These are phyloP conservation scores for Auxenochlorella pyrenoidosa DNA, from an alignment of 139 green algal genomes.

Conservation along the genomic window DNA sequence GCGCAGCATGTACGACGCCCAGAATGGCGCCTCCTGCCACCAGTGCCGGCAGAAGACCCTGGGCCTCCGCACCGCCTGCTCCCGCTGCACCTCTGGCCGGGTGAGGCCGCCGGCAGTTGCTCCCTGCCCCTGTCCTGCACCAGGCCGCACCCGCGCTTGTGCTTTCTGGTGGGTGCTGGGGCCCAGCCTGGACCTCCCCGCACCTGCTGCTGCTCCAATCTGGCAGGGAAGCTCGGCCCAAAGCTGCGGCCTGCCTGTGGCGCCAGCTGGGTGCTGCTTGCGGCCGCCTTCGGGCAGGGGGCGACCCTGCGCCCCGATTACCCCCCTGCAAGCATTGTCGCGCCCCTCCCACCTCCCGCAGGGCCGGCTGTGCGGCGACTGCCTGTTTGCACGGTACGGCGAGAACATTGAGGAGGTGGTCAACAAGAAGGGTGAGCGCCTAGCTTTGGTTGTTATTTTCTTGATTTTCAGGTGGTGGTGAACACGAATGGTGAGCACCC, in stretches of 20 bases:
- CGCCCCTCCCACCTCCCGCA: slow-evolving; percentile 32
- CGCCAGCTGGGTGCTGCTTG: not conserved
- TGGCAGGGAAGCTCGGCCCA: too few species aligned
- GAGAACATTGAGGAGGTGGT: slow-evolving; percentile 73
- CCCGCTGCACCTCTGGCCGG: slow-evolving; percentile 29
- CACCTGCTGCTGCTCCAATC: too few species aligned
- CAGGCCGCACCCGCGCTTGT: not conserved
- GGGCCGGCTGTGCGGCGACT: slow-evolving; percentile 83
- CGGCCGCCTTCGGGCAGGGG: too few species aligned
- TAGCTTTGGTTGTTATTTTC: not conserved
- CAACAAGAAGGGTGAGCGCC: not conserved
- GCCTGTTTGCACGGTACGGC: slow-evolving; percentile 80
- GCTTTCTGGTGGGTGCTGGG: not conserved
- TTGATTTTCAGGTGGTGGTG: too few species aligned
- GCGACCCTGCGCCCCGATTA: too few species aligned
- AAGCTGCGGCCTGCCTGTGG: not conserved
- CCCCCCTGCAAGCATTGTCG: too few species aligned
- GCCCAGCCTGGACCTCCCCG: not conserved
- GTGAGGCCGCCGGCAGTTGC: not conserved
- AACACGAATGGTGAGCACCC: too few species aligned
- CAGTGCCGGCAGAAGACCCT: slow-evolving; percentile 56
- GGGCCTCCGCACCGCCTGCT: slow-evolving; percentile 43
- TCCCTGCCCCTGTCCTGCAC: not conserved
- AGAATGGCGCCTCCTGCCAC: slow-evolving; percentile 41
- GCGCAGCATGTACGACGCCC: slow-evolving; percentile 46